Conservation (phyloP, 2,329 filamentous ascomycete genomes). For the Trichoderma atroviride region DNA sequence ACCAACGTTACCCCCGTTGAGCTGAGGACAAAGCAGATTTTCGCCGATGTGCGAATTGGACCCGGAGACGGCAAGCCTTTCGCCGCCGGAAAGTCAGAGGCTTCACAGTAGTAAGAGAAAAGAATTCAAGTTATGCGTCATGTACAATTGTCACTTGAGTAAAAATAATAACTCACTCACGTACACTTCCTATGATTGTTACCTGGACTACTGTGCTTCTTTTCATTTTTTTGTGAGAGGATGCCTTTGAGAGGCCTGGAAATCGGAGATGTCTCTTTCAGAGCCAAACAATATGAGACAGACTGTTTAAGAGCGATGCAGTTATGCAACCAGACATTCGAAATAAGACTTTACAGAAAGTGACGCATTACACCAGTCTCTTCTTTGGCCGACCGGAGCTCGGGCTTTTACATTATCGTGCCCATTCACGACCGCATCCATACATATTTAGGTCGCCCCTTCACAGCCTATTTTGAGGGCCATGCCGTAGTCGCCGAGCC, state of each 20-base stretch:
- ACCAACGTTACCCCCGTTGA: slow-evolving; percentile 72
- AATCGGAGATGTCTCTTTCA: background rate
- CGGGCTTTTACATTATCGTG: background rate
- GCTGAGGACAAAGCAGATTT: slow-evolving; percentile 66
- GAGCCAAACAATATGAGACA: background rate
- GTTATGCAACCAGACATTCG: background rate
- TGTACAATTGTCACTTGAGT: slow-evolving; percentile 40
- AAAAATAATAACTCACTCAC: slow-evolving; percentile 29
- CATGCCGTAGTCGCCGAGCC: background rate
- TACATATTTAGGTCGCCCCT: background rate
- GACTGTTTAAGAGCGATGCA: slow-evolving; percentile 12
- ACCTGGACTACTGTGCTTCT: background rate
- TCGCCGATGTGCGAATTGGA: slow-evolving; percentile 56
- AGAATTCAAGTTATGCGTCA: slow-evolving; percentile 29
- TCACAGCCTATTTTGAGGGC: background rate
- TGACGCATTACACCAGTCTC: background rate
- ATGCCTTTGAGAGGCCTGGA: background rate
- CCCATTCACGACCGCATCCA: background rate
- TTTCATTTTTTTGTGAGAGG: background rate
- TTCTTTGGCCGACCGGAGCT: background rate
- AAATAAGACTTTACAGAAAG: background rate
- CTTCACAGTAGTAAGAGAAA: slow-evolving; percentile 42
- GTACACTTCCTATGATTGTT: background rate
- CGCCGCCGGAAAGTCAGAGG: slow-evolving; percentile 39
- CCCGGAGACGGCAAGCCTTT: slow-evolving; percentile 50